phyloP scores from a whole-genome alignment of 2,329 filamentous ascomycete genomes.

The Juglanconis oblonga region DNA sequence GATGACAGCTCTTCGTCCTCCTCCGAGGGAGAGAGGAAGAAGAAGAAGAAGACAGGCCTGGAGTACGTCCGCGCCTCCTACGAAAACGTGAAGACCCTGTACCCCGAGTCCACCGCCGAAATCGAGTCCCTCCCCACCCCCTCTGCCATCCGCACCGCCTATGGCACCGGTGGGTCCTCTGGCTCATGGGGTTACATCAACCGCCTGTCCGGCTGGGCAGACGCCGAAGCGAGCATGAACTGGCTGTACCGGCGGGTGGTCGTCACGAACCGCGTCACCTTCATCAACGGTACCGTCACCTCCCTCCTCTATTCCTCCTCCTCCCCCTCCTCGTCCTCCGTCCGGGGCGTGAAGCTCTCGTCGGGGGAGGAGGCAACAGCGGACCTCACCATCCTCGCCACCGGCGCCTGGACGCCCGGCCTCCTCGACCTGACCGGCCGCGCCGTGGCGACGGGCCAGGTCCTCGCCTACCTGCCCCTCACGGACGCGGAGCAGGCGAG shows the following conservation, averaged over 20 bases:
- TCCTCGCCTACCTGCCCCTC: constrained; percentile 73
- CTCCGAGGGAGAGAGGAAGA: constrained; percentile 16
- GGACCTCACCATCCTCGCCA: constrained; percentile 75
- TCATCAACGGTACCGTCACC: constrained; percentile 49
- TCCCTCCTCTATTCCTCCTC: constrained; percentile 36
- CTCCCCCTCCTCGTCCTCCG: constrained; percentile 26
- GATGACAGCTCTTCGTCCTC: constrained; percentile 33
- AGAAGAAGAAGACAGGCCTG: constrained; percentile 44
- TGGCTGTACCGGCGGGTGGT: constrained; percentile 57
- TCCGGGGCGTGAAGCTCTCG: constrained; percentile 53
- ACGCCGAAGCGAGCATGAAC: constrained; percentile 69
- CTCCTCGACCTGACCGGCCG: constrained; percentile 76
- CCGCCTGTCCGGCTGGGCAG: constrained; percentile 72
- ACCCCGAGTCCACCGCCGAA: constrained; percentile 30
- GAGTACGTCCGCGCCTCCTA: constrained; percentile 60
- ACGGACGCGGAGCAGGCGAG: constrained; percentile 65
- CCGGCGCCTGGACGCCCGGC: constrained; percentile 81
- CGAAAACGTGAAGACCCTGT: constrained; percentile 52
- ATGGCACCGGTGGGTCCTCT: constrained; percentile 48
- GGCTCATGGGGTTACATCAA: constrained; percentile 74
- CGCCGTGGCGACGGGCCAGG: constrained; percentile 78
- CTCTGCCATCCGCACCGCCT: constrained; percentile 40
- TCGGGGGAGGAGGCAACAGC: constrained; percentile 33
- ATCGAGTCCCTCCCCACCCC: constrained; percentile 44
- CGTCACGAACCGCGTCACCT: constrained; percentile 52